Evolutionary conservation across 1,284 basidiomycete genomes (phyloP), one percentile per base, ranked within the genome.

Genomic region (Ceratobasidium sp.): DNA sequence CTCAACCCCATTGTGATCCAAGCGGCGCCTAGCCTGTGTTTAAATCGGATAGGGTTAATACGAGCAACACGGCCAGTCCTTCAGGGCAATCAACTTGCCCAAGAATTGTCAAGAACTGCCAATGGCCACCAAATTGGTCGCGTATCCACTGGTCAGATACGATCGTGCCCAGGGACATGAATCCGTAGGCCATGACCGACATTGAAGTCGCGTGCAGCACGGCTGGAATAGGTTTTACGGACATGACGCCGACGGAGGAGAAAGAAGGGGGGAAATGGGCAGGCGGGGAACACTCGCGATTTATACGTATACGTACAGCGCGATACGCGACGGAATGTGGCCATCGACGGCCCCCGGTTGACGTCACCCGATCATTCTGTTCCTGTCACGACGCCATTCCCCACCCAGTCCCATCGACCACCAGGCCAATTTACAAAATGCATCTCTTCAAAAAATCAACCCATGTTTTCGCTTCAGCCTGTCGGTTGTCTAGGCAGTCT

Each of bases 61-160:
- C 32, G 23, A 26, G 36, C n/a, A 65, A 26, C 52, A 32, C 52
- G 30, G 57, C 62, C 5, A 30, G 43, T 26, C 34, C 48, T 5
- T 23, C 26, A n/a, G 16, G 12, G 18, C 10, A 46, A 32, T 12
- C 18, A 30, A 28, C 84, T 46, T 75, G 90, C 91, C 90, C 90
- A 80, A 91, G 87, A 73, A 93, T 91, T 0, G 92, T 94, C 62
- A 94, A 80, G 77, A 86, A 93, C 78, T 89, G 89, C 58, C 85
- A 84, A 75, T 89, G 87, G 0, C 91, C 91, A 23, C 90, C 89
- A 34, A 65, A 71, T 74, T 77, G 73, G 28, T 59, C 72, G 59
- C 69, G 26, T 26, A 80, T 76, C 59, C 75, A 71, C 12, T 77
- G 74, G 10, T 75, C 76, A 21, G 74, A 73, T 2, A 75, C 70